Evolutionary conservation across 768 basidiomycete genomes (phyloP), one percentile per base, ranked within the genome.

Genomic region (Tricholoma bakamatsutake): DNA sequence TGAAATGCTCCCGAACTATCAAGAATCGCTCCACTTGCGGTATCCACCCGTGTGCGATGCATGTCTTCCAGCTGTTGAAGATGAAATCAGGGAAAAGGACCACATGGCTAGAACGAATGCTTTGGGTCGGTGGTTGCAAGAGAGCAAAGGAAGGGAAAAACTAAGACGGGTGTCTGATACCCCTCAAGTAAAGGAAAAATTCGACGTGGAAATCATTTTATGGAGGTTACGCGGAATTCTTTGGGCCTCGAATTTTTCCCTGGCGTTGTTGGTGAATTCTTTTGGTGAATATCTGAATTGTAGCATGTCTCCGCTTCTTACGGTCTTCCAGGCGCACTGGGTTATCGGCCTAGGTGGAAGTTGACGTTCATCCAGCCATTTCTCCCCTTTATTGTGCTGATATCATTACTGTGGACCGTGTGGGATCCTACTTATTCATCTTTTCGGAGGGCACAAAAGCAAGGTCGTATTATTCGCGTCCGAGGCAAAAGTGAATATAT

Each of bases 381-480:
- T 4, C 71, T 87, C 50, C 84, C 88, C 2, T 28, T 75, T 3
- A 43, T 88, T 17, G 70, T 75, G 28, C 43, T 84, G 0, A 10
- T 81, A 13, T 92, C 92, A 17, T 64, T 93, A 13, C 63, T 87
- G 5, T 95, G 93, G 87, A 83, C 84, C 0, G 82, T 79, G 1
- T 96, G 93, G 93, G 85, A 96, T 65, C 93, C 91, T 11, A 88
- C 88, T 17, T 93, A 92, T 68, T 70, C 78, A 21, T 73, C 79
- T 9, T 72, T 81, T 53, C 77, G 78, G 59, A 78, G 73, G 60
- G 83, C 85, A 11, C 79, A 81, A 61, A 72, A 80, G 40, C 88
- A 91, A 73, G 88, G 90, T 2, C 81, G 88, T 17, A 80, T 84
- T 58, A 76, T 91, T 21, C 81, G 87, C 49, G 72, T 89, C 34